Base-by-base conservation (phyloP, 2,329 filamentous ascomycete species). In the Ophiocordyceps robertsii region DNA sequence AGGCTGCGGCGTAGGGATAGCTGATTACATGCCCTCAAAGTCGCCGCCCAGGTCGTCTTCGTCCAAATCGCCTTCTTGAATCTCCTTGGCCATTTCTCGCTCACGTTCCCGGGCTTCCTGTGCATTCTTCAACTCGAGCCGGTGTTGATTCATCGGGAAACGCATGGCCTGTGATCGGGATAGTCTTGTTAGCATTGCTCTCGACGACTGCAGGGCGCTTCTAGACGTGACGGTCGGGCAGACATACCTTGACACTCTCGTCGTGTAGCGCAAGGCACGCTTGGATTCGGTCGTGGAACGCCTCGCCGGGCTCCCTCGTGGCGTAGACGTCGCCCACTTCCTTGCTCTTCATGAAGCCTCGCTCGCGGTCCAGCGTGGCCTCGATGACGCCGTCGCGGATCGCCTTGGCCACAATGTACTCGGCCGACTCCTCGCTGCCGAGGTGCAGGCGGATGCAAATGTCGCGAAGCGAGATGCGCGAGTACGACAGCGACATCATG, bases 131-230 rank as follows among this genome's bases (percentile, higher is more conserved):
- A 98, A 75, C 66, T 98, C 92, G 43, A 96, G 73, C 16, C 92
- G 80, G 66, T 98, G 92, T 65, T 96, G 92, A 69, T 98, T 95
- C 90, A 96, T 96, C 3, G 92, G 92, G 67, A 96, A 98, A 43
- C 92, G 80, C 92, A 98, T 98, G 24, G 92, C 90, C 85, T 90
- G 17, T 14, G 14, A 13, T 55, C 13, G 24, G 6, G 24, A 27
- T 6, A 9, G 9, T 27, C 7, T 4, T 24, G 33, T 42, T 24
- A 42, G 40, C 29, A 24, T 9, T 37, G 13, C 12, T 17, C 14
- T 32, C 7, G 12, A 14, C 33, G 6, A 17, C 10, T 16, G 14
- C 9, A 5, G n/a, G n/a, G 17, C 14, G 13, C 3, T 12, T 32
- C 11, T 11, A n/a, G 4, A 11, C 14, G 9, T 10, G n/a, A 17